Evolutionary conservation across 164 flowering plant species (phyloP).

Genomic region (Liriodendron chinense): DNA sequence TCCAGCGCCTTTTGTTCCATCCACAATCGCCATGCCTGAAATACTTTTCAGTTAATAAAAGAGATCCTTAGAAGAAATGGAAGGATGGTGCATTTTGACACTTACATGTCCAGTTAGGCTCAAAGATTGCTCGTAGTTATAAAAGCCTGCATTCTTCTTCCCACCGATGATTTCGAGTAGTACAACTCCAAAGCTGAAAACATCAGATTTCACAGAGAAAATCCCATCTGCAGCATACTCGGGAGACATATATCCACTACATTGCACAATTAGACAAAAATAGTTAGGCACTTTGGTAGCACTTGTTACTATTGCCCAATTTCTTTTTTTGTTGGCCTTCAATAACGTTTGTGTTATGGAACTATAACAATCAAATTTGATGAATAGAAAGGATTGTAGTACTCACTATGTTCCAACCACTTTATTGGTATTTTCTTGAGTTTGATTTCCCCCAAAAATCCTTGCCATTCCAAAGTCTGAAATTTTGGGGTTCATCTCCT

Average conservation of each 20-base stretch:
- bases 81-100: neutral
- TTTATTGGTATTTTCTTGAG: neutral
- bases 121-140: neutral
- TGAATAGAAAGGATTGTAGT: neutral
- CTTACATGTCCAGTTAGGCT: conserved; percentile 14
- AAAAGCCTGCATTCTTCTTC: neutral
- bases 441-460: conserved; percentile 3
- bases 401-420: conserved; percentile 7
- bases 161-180: conserved; percentile 4
- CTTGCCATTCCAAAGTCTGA: conserved; percentile 5
- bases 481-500: conserved; percentile 4
- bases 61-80: neutral
- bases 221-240: neutral
- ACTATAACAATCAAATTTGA: neutral
- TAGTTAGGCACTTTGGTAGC: neutral
- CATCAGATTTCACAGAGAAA: conserved; percentile 6
- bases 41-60: neutral
- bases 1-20: conserved; percentile 1
- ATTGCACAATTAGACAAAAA: neutral
- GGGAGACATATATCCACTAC: conserved; percentile 8
- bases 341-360: neutral
- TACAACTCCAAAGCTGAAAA: neutral
- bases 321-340: neutral
- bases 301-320: neutral
- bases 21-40: conserved; percentile 11